These are phyloP conservation scores for Posidonia oceanica DNA, from an alignment of 116 monocot genomes.

Conservation along the genomic window DNA sequence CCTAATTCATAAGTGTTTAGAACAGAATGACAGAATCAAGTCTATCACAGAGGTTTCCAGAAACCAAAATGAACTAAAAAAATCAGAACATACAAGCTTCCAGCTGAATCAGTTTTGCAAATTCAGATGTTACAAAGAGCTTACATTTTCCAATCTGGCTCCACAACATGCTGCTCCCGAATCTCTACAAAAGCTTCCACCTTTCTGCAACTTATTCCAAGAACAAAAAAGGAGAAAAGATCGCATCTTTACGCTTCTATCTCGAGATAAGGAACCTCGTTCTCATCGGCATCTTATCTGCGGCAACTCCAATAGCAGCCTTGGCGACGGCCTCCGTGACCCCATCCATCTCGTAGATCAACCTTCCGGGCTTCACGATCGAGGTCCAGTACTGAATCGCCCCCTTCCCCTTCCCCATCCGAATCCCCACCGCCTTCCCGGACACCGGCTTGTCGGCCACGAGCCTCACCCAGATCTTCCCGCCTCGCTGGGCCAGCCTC, in stretches of 20 bases:
- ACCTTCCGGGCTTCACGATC: conserved; percentile 16
- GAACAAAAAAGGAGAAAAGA: neutral
- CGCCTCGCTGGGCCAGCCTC: conserved; percentile 15
- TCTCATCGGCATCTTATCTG: conserved; percentile 16
- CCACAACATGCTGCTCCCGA: too few relatives aligned
- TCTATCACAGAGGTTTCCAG: too few relatives aligned
- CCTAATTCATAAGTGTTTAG: too few relatives aligned
- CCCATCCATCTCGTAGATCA: conserved; percentile 20
- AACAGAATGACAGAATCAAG: too few relatives aligned
- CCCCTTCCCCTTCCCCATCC: conserved; percentile 20
- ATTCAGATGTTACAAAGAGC: too few relatives aligned
- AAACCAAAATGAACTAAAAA: too few relatives aligned
- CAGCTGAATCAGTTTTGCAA: too few relatives aligned
- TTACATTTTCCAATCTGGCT: too few relatives aligned
- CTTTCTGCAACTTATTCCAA: too few relatives aligned
- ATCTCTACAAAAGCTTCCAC: too few relatives aligned
- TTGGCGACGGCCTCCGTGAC: conserved; percentile 13
- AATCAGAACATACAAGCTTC: too few relatives aligned
- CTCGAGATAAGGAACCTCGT: conserved; percentile 4
- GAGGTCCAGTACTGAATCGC: conserved; percentile 21
- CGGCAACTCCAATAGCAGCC: conserved; percentile 11
- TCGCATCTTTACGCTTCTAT: neutral
- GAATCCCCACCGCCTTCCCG: conserved; percentile 17
- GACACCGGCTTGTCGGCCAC: conserved; percentile 17
- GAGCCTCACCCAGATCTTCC: conserved; percentile 20